Conservation (phyloP, 345 rosid genomes). For the Raphanus raphanistrum region DNA sequence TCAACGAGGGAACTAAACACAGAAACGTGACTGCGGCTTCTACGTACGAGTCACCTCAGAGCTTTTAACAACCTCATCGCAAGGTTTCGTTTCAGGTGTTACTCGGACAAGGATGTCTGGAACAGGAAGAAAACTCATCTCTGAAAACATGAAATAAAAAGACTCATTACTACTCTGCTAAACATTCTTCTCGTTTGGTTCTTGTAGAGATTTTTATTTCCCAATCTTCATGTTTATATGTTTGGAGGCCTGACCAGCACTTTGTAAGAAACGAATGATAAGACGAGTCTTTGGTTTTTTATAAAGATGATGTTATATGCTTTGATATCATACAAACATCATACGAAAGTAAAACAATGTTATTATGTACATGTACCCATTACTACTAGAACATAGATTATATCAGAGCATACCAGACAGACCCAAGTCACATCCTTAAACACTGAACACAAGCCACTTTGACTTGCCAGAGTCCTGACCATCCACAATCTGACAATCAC, state of each 20-base stretch:
- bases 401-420: background rate
- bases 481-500: conserved; percentile 21
- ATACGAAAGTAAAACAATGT: background rate
- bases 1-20: conserved; percentile 26
- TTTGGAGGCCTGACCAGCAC: background rate
- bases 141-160: conserved; percentile 23
- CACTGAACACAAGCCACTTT: conserved; percentile 37
- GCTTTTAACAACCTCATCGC: conserved; percentile 47
- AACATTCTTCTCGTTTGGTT: conserved; percentile 2
- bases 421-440: conserved; percentile 17
- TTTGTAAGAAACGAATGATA: background rate
- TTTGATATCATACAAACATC: background rate
- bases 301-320: background rate
- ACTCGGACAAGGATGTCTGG: conserved; percentile 25
- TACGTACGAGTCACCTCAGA: conserved; percentile 33
- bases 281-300: background rate
- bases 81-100: conserved; percentile 40
- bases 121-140: conserved; percentile 36
- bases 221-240: conserved; percentile 17
- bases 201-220: conserved; percentile 30
- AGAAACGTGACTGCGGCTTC: conserved; percentile 22
- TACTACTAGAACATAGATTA: conserved; percentile 5
- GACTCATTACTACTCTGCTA: background rate
- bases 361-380: conserved; percentile 32
- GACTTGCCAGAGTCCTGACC: conserved; percentile 30